Evolutionary conservation across 2,329 filamentous ascomycete species (phyloP), one percentile per base, ranked within the genome.

Genomic region (Aureobasidium sp.): DNA sequence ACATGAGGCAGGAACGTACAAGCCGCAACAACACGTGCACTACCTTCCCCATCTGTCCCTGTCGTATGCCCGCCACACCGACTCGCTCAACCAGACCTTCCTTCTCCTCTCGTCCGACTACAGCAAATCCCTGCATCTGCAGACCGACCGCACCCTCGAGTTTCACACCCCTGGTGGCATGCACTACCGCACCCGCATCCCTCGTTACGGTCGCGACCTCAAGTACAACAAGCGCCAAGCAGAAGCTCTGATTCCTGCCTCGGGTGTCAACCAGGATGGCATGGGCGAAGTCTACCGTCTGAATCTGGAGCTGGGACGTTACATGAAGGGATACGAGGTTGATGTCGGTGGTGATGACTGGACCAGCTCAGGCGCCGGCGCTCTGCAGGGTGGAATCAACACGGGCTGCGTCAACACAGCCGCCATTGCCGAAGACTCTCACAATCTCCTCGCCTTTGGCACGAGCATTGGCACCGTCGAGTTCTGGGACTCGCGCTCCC

Each of bases 391-490:
- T 63, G 89, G 92, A 53, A 89, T 97, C 51, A 82, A 87, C 62
- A 88, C 90, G 0, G 91, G 92, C 15, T 87, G 88, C 56, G 91
- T 97, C 58, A 97, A 97, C 71, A 87, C 87, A 8, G 93, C 86
- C 13, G 88, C 92, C 3, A 85, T 96, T 64, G 94, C 94, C 3
- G 90, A 97, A 72, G 84, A 87, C 44, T 92, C 89, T 52, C 94
- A 99, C 73, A 94, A 94, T 62, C 80, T 99, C 5, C 82, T 92
- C 37, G 92, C 93, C 0, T 99, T 99, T 69, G 94, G 95, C 58
- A 99, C 94, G 1, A 92, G 91, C 2, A 79, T 94, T 62, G 93
- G 94, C n/a, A 96, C 93, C 0, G 90, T 97, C 29, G 94, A 99
- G 72, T 93, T 97, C 70, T 99, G 92, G 90, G 94, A 99, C 72